Base-by-base conservation (phyloP, 2,329 filamentous ascomycete genomes). In the Stachybotrys elegans region DNA sequence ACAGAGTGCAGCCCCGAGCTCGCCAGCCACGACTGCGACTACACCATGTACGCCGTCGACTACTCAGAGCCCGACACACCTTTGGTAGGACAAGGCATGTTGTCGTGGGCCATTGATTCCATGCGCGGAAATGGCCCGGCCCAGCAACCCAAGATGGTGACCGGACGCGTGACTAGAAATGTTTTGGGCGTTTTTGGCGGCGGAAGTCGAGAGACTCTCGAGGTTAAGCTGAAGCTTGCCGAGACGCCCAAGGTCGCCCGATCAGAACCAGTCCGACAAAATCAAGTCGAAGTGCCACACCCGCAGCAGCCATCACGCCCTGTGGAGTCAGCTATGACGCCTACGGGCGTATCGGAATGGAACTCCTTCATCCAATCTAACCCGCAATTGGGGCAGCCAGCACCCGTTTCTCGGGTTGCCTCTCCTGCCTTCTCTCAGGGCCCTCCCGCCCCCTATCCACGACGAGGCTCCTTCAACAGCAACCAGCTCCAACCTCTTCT, bases 41-140 rank as follows among this genome's bases (percentile, higher is more conserved):
- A 93, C 68, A 93, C 90, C n/a, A 83, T 98, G 45, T 98, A 98
- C 67, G 90, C 92, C 22, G 88, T 89, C 70, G 93, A 98, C 65
- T 97, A 92, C 65, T 96, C 93, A 12, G 93, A 98, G 67, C 87
- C 88, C 51, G 91, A 96, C 59, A 88, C 84, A 16, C 93, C 94
- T 43, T 76, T 97, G 44, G 92, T 96, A 20, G 93, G 93, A 19
- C 92, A 98, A 66, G 93, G 94, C 43, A 88, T 97, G 83, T 74
- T 98, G 17, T 97, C 93, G 29, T 86, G 86, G 78, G 81, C 84
- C 19, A 73, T 97, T 37, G 80, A 60, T 58, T 60, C 66, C 3
- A 57, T 68, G 51, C 54, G 55, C 21, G 51, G 53, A 25, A 56
- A 65, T 21, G 49, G 53, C 71, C 16, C 70, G 73, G 21, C 73